phyloP scores from a whole-genome alignment of 1,284 basidiomycete species.

The Termitomyces sp. region DNA sequence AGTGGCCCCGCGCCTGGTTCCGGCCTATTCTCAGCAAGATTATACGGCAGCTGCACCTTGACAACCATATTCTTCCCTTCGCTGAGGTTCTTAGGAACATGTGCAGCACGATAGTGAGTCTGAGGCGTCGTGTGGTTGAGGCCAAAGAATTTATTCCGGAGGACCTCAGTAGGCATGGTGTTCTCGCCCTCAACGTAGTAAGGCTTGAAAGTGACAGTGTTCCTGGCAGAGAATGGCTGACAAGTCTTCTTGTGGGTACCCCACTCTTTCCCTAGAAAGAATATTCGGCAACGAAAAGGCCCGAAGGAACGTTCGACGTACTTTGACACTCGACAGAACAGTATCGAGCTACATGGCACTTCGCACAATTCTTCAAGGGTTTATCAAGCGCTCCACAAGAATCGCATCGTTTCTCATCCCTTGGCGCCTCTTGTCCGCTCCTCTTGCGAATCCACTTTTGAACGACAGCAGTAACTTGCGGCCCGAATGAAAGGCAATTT shows the following conservation, averaged over 20 bases:
- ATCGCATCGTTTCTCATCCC: constrained; percentile 39
- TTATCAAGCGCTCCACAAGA: constrained; percentile 27
- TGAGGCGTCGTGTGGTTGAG: constrained; percentile 22
- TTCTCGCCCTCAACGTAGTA: constrained; percentile 25
- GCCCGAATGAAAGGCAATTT: neutral
- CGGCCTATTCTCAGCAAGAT: neutral
- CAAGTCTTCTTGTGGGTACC: constrained; percentile 42
- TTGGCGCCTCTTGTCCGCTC: constrained; percentile 34
- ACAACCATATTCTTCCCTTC: constrained; percentile 40
- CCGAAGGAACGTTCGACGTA: constrained; percentile 22
- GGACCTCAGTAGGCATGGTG: constrained; percentile 28
- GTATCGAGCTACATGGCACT: constrained; percentile 41
- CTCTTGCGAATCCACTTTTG: constrained; percentile 45
- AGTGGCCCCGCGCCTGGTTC: constrained; percentile 23
- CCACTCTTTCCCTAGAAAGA: constrained; percentile 39
- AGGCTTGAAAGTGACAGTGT: constrained; percentile 43
- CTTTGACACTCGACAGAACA: constrained; percentile 52
- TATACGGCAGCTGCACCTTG: constrained; percentile 46
- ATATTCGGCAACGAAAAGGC: neutral
- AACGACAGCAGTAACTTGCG: constrained; percentile 36
- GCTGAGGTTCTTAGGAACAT: constrained; percentile 23
- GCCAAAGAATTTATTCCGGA: constrained; percentile 29
- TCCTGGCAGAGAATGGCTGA: constrained; percentile 35
- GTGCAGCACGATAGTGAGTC: constrained; percentile 21
- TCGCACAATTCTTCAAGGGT: constrained; percentile 37